Conservation (phyloP, 1,284 basidiomycete genomes). For the Sanghuangporus weigelae region DNA sequence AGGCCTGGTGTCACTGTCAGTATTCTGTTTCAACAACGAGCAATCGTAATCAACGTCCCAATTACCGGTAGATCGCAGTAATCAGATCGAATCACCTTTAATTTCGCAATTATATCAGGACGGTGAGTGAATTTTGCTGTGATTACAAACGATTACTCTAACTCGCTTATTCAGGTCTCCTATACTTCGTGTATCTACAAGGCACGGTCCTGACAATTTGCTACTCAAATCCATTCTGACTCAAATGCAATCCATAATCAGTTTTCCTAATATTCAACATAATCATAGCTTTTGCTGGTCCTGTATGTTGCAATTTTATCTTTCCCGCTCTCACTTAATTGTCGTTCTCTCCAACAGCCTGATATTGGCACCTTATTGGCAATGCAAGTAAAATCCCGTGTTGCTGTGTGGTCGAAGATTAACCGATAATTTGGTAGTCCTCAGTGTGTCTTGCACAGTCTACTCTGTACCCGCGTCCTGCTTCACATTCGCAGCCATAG, state of each 20-base stretch:
- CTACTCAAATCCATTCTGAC: background rate
- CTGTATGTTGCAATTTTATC: conserved; percentile 26
- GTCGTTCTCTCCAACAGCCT: background rate
- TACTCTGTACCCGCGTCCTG: conserved; percentile 37
- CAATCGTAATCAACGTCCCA: background rate
- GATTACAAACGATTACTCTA: background rate
- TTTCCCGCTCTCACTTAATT: conserved; percentile 12
- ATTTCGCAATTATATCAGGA: conserved; percentile 36
- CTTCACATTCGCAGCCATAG: conserved; percentile 31
- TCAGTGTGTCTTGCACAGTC: conserved; percentile 39
- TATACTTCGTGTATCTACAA: conserved; percentile 37
- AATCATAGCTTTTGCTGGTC: conserved; percentile 32
- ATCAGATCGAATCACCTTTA: conserved; percentile 31
- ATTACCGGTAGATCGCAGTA: conserved; percentile 24
- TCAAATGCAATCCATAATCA: conserved; percentile 15
- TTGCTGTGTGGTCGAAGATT: background rate
- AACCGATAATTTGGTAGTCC: conserved; percentile 24
- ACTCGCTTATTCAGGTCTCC: conserved; percentile 25
- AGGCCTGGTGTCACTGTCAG: conserved; percentile 35
- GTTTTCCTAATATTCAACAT: conserved; percentile 39
- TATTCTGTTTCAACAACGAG: background rate
- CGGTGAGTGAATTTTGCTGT: conserved; percentile 24
- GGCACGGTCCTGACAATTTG: conserved; percentile 22
- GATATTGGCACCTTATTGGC: conserved; percentile 35
- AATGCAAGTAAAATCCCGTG: conserved; percentile 26